Evolutionary conservation across 192 early-diverging fungal genomes (phyloP).

Genomic region (Coemansia sp.): DNA sequence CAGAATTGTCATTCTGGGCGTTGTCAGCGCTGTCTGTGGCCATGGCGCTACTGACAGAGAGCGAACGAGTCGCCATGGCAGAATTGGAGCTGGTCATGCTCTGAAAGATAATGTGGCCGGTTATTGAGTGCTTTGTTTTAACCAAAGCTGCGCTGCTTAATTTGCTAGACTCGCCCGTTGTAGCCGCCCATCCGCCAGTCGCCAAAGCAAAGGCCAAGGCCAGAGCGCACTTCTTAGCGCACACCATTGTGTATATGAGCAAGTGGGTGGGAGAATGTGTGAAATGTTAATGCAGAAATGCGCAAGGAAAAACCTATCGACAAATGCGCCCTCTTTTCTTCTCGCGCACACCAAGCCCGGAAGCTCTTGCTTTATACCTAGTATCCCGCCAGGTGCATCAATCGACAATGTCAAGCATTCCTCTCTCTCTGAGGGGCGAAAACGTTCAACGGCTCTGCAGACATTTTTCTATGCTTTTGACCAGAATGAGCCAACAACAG

Average conservation of each 20-base stretch:
- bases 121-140: slow-evolving; percentile 9
- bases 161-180: background rate
- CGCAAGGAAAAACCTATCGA: no score
- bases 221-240: background rate
- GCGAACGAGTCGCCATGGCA: background rate
- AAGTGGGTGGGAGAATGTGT: background rate
- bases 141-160: background rate
- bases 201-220: background rate
- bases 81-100: slow-evolving; percentile 9
- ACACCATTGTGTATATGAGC: background rate
- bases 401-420: no score
- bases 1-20: background rate
- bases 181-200: background rate
- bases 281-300: no score
- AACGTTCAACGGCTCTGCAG: no score
- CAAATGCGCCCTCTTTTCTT: no score
- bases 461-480: no score
- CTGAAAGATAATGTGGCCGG: slow-evolving; percentile 33
- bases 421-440: no score
- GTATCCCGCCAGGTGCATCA: no score
- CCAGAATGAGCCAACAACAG: no score
- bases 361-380: no score
- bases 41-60: no score
- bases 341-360: no score
- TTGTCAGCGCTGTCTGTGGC: background rate